Percentiles rank a stretch among this genome's conserved stretches.
Evolutionary conservation across 2,329 filamentous ascomycete genomes (phyloP).

Genomic region (Penicillium sp.): DNA sequence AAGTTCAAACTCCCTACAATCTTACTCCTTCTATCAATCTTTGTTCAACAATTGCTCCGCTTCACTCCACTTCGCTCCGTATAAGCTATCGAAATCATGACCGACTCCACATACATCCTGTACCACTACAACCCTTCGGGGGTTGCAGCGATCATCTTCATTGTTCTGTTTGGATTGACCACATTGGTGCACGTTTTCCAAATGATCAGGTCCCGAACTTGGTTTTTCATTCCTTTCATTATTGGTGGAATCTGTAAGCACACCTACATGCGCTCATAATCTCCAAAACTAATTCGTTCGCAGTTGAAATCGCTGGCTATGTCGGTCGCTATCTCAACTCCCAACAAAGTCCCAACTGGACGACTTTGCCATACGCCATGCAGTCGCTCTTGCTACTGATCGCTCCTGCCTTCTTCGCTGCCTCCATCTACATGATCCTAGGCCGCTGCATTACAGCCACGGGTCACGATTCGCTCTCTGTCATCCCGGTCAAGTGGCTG

Average conservation of each 20-base stretch:
- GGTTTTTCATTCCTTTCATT: conserved; percentile 7
- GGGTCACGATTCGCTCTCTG: conserved; percentile 5
- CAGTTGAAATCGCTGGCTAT: background rate
- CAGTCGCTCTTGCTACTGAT: conserved; percentile 25
- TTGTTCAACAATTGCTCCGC: too few species aligned
- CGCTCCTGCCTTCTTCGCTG: conserved; percentile 38
- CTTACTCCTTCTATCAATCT: background rate
- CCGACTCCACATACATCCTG: background rate
- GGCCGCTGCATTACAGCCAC: conserved; percentile 29
- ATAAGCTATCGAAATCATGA: background rate
- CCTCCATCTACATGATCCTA: conserved; percentile 34
- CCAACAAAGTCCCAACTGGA: background rate
- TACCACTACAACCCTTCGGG: conserved; percentile 2
- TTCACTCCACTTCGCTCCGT: background rate
- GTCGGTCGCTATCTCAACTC: background rate
- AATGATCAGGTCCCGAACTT: conserved; percentile 4
- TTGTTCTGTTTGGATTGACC: background rate
- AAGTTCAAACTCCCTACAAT: background rate
- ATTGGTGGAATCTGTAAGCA: conserved; percentile 1
- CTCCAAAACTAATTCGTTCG: too few species aligned
- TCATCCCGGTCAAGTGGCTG: background rate
- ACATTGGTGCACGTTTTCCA: conserved; percentile 1
- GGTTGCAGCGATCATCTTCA: conserved; percentile 2
- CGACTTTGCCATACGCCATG: background rate
- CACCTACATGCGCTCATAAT: too few species aligned